Percentiles rank a stretch among this genome's conserved stretches.
These are phyloP conservation scores for Drechmeria coniospora DNA, from an alignment of 2,329 filamentous ascomycete genomes.

Conservation along the genomic window DNA sequence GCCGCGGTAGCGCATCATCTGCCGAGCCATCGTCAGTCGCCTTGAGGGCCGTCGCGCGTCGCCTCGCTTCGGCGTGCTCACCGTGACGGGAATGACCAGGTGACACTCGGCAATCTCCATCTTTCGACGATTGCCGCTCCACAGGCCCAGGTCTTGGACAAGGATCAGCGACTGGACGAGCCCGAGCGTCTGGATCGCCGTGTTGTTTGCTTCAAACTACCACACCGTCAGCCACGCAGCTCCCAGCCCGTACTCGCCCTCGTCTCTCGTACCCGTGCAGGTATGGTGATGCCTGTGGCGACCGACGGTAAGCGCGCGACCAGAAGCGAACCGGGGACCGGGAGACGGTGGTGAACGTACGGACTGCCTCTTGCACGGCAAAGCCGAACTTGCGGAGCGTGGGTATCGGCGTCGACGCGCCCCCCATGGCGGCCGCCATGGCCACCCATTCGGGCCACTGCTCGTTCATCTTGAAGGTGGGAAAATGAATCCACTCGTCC, in stretches of 20 bases:
- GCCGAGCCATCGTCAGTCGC: conserved; percentile 6
- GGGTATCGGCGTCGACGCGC: conserved; percentile 38
- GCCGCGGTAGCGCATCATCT: conserved; percentile 41
- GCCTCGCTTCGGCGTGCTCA: conserved; percentile 12
- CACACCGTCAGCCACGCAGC: conserved; percentile 3
- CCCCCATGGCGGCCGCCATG: conserved; percentile 44
- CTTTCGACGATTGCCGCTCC: conserved; percentile 38
- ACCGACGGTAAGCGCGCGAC: neutral
- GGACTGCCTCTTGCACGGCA: conserved; percentile 36
- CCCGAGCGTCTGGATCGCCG: conserved; percentile 28
- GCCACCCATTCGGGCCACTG: conserved; percentile 44
- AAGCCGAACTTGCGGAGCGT: conserved; percentile 46
- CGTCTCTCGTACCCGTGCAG: conserved; percentile 11
- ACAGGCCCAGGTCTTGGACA: conserved; percentile 33
- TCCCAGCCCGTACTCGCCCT: neutral
- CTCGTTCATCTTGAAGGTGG: conserved; percentile 39
- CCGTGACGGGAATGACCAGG: conserved; percentile 27
- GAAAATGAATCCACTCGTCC: conserved; percentile 45
- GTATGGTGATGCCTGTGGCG: conserved; percentile 14
- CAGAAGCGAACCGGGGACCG: conserved; percentile 1
- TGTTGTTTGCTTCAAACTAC: conserved; percentile 34
- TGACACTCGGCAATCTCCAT: conserved; percentile 42
- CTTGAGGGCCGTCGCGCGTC: no score
- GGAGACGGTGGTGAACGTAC: conserved; percentile 12
- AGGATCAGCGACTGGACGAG: conserved; percentile 33